A percentile compares a stretch with the other conserved stretches of the same genome.
Evolutionary conservation across 192 early-diverging fungal species (phyloP).

Genomic region (Gonapodya prolifera): DNA sequence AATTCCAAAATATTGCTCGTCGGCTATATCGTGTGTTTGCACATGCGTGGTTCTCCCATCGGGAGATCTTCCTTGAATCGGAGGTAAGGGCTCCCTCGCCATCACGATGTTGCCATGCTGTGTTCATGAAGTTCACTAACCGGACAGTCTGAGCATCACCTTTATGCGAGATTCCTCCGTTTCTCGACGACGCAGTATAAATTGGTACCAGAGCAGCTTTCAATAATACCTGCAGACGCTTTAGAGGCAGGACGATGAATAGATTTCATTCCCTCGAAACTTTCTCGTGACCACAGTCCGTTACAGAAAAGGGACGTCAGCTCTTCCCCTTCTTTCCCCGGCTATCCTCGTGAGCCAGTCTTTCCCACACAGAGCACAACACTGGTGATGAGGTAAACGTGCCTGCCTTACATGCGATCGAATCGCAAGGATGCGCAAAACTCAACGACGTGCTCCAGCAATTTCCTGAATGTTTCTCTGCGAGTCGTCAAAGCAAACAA

Average conservation of each 20-base stretch:
- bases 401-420: too few species aligned
- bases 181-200: neutral
- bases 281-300: too few species aligned
- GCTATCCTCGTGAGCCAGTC: too few species aligned
- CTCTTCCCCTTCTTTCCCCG: too few species aligned
- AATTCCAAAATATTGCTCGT: conserved; percentile 77
- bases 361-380: neutral
- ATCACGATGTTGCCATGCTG: neutral
- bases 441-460: too few species aligned
- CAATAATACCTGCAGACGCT: neutral
- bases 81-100: conserved; percentile 33
- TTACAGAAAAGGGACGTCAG: too few species aligned
- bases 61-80: conserved; percentile 74
- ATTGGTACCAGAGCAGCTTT: neutral
- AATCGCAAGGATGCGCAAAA: too few species aligned
- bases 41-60: conserved; percentile 87
- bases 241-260: neutral
- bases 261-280: too few species aligned
- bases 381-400: neutral
- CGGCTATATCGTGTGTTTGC: conserved; percentile 94
- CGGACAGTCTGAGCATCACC: neutral
- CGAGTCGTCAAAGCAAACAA: neutral
- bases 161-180: neutral
- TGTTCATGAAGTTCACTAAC: too few species aligned
- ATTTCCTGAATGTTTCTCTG: neutral